Percentiles rank a stretch among this genome's conserved stretches.
Conservation (phyloP, 306 rosid species). For the Vigna radiata region DNA sequence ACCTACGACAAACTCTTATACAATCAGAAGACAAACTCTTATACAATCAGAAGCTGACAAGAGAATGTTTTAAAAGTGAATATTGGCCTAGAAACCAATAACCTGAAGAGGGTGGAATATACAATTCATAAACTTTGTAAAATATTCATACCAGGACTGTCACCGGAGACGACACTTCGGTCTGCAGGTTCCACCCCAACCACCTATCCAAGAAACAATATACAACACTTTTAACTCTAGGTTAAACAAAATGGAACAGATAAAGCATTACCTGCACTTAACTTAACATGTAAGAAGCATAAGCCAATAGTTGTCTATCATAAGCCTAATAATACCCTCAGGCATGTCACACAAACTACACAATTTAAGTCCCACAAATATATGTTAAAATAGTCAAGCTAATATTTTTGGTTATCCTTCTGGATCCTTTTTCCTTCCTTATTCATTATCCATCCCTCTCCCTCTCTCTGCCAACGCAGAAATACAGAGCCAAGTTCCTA, state of each 20-base stretch:
- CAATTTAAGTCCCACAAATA: constrained; percentile 22
- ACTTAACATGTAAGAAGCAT: constrained; percentile 33
- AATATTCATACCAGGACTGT: constrained; percentile 65
- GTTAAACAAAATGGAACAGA: constrained; percentile 26
- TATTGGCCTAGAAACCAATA: constrained; percentile 34
- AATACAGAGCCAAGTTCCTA: constrained; percentile 26
- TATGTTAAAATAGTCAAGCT: constrained; percentile 23
- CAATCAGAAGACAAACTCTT: constrained; percentile 38
- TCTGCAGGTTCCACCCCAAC: constrained; percentile 98
- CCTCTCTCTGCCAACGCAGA: constrained; percentile 8
- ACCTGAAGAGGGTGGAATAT: background rate
- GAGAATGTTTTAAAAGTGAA: constrained; percentile 31
- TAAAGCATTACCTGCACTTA: constrained; percentile 36
- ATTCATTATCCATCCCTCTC: background rate
- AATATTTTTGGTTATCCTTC: background rate
- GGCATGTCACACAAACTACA: background rate
- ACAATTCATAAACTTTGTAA: constrained; percentile 19
- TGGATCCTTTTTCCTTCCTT: constrained; percentile 28
- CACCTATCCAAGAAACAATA: constrained; percentile 60
- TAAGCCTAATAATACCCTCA: constrained; percentile 7
- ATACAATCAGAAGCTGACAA: constrained; percentile 33
- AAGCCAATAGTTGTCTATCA: constrained; percentile 13
- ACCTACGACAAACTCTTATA: constrained; percentile 62
- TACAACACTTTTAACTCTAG: constrained; percentile 4
- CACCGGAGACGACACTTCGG: constrained; percentile 82